phyloP scores from a whole-genome alignment of 2,329 filamentous ascomycete species.

The Colletotrichum musae region DNA sequence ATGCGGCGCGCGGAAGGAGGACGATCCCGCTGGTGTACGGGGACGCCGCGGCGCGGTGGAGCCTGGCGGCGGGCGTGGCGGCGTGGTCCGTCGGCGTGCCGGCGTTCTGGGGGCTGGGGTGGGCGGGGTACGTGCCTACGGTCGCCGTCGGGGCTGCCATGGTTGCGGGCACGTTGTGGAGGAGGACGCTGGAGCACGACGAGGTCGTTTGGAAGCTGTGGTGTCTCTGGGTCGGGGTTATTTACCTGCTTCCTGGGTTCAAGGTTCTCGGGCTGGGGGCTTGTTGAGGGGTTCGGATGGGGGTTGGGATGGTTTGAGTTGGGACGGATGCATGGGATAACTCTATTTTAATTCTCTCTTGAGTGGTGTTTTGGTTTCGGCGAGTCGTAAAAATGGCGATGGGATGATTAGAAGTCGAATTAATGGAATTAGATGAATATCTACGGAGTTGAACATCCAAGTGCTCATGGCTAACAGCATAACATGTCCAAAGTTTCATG shows the following conservation, averaged over 20 bases:
- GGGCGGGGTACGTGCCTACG: not conserved
- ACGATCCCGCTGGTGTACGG: constrained; percentile 21
- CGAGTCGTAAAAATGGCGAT: too few species aligned
- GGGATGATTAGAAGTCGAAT: too few species aligned
- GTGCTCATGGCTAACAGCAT: too few species aligned
- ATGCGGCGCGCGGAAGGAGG: not conserved
- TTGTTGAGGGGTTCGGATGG: not conserved
- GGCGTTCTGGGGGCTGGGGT: not conserved
- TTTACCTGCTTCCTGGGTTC: not conserved
- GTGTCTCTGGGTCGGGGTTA: constrained; percentile 4
- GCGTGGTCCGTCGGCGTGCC: not conserved
- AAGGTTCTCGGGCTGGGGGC: not conserved
- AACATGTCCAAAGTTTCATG: too few species aligned
- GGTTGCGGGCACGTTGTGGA: not conserved
- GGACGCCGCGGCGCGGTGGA: not conserved
- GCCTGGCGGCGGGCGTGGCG: not conserved
- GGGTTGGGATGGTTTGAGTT: not conserved
- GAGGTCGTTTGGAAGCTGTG: constrained; percentile 5
- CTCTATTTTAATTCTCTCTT: too few species aligned
- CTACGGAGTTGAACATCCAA: too few species aligned
- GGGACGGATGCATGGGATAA: too few species aligned
- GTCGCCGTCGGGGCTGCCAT: not conserved
- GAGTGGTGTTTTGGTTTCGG: too few species aligned
- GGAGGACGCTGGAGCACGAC: constrained; percentile 3
- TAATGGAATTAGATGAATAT: too few species aligned